phyloP scores from a whole-genome alignment of 1,139 yeast genomes.

The Lodderomyces metapsilosis region DNA sequence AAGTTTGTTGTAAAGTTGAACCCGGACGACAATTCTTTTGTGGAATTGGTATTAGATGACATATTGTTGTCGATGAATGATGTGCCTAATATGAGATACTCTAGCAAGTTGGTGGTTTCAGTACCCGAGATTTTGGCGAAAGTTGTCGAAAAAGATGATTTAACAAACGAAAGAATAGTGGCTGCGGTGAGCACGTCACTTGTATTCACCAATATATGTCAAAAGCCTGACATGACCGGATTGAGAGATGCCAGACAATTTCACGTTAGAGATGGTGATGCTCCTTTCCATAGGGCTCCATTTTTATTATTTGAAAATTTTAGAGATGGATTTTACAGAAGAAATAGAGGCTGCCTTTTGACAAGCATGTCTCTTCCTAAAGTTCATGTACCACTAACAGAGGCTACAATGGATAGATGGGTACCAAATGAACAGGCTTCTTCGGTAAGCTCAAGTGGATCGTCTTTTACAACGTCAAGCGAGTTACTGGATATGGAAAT shows the following conservation, averaged over 20 bases:
- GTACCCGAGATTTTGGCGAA: slow-evolving; percentile 46
- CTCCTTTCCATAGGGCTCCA: slow-evolving; percentile 77
- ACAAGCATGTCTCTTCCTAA: slow-evolving; percentile 68
- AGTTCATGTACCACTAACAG: slow-evolving; percentile 59
- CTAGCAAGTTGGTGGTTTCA: slow-evolving; percentile 50
- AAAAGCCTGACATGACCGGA: slow-evolving; percentile 47
- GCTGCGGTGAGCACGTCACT: slow-evolving; percentile 51
- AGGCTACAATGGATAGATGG: slow-evolving; percentile 10
- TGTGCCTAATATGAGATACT: slow-evolving; percentile 65
- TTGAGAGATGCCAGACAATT: slow-evolving; percentile 56
- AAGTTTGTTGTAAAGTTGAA: slow-evolving; percentile 24
- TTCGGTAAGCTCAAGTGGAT: background rate
- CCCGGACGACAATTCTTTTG: slow-evolving; percentile 15
- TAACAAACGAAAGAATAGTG: slow-evolving; percentile 22
- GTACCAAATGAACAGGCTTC: slow-evolving; percentile 3
- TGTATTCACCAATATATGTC: slow-evolving; percentile 57
- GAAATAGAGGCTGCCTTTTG: slow-evolving; percentile 50
- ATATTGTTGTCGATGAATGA: slow-evolving; percentile 59
- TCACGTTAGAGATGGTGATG: slow-evolving; percentile 71
- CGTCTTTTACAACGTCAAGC: background rate
- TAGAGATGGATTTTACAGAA: slow-evolving; percentile 45
- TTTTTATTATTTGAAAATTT: slow-evolving; percentile 58
- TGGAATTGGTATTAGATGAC: slow-evolving; percentile 30
- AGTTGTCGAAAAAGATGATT: slow-evolving; percentile 22
- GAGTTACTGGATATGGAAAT: background rate